A percentile compares a stretch with the other conserved stretches of the same genome.
These are phyloP conservation scores for Globisporangium parvum DNA, from an alignment of 352 stramenopile genomes.

Conservation along the genomic window DNA sequence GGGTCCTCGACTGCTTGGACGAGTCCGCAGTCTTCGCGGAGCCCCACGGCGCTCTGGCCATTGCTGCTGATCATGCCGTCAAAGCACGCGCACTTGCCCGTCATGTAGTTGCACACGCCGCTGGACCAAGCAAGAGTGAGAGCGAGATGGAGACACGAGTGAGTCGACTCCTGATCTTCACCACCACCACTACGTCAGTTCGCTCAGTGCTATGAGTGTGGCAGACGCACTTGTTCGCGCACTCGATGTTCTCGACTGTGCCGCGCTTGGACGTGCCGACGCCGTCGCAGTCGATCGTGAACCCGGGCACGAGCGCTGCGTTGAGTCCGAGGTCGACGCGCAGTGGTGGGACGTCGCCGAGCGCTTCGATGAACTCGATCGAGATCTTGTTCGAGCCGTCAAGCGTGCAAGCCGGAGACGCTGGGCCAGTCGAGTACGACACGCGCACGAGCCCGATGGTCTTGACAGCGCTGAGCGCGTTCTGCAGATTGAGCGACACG, in stretches of 20 bases:
- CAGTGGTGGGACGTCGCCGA: constrained; percentile 54
- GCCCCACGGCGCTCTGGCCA: constrained; percentile 33
- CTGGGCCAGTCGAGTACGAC: constrained; percentile 37
- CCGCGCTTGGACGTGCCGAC: constrained; percentile 39
- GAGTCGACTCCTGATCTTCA: background rate
- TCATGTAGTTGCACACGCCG: constrained; percentile 52
- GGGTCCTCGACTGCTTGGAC: constrained; percentile 33
- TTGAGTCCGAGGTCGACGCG: constrained; percentile 24
- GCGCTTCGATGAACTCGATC: constrained; percentile 48
- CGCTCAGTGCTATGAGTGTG: background rate
- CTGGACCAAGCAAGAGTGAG: constrained; percentile 14
- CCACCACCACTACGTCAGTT: too few species aligned
- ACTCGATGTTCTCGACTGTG: constrained; percentile 65
- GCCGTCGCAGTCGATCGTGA: constrained; percentile 55
- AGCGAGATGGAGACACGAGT: background rate
- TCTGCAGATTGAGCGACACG: constrained; percentile 25
- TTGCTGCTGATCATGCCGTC: constrained; percentile 67
- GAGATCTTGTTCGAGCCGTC: constrained; percentile 46
- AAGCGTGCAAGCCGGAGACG: constrained; percentile 36
- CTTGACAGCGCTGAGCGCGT: constrained; percentile 30
- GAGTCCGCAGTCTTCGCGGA: constrained; percentile 61
- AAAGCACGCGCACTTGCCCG: constrained; percentile 55
- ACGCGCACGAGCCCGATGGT: constrained; percentile 39
- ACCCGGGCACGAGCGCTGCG: constrained; percentile 28
- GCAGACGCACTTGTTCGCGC: constrained; percentile 60